phyloP scores from a whole-genome alignment of 108 stramenopile species.

The Poteriospumella lacustris region DNA sequence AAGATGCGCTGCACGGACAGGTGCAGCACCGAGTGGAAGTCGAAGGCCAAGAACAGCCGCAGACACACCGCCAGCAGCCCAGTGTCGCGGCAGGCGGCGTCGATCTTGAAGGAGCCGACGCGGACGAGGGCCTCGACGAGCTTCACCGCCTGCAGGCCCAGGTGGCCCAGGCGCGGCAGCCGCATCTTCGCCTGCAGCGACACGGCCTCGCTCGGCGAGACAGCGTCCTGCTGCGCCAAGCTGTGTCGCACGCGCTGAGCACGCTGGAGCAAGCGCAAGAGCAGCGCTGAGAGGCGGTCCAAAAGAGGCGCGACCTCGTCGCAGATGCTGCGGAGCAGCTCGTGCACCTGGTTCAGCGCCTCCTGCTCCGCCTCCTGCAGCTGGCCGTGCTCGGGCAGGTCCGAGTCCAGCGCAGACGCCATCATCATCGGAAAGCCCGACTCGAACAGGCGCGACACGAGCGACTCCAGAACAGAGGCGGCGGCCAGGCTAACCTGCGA shows the following conservation, averaged over 20 bases:
- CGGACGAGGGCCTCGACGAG: constrained; percentile 37
- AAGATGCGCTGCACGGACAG: constrained; percentile 82
- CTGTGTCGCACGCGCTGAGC: neutral
- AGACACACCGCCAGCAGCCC: constrained; percentile 64
- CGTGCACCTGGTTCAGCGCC: constrained; percentile 30
- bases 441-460: constrained; percentile 17
- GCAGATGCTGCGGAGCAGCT: constrained; percentile 34
- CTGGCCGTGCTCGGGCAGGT: neutral
- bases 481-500: constrained; percentile 11
- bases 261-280: neutral
- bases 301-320: constrained; percentile 22
- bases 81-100: neutral
- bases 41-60: constrained; percentile 86
- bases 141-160: constrained; percentile 35
- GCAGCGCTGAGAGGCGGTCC: neutral
- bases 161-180: constrained; percentile 35
- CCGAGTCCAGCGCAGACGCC: neutral
- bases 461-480: constrained; percentile 12
- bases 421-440: neutral
- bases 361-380: neutral
- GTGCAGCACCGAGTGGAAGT: constrained; percentile 88
- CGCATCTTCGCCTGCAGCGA: constrained; percentile 25
- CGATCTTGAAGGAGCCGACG: constrained; percentile 23
- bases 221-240: constrained; percentile 27
- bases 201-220: no score